Percentiles rank a stretch among this genome's conserved stretches.
Evolutionary conservation across 2,329 filamentous ascomycete genomes (phyloP).

Genomic region (Paecilomyces niveus): DNA sequence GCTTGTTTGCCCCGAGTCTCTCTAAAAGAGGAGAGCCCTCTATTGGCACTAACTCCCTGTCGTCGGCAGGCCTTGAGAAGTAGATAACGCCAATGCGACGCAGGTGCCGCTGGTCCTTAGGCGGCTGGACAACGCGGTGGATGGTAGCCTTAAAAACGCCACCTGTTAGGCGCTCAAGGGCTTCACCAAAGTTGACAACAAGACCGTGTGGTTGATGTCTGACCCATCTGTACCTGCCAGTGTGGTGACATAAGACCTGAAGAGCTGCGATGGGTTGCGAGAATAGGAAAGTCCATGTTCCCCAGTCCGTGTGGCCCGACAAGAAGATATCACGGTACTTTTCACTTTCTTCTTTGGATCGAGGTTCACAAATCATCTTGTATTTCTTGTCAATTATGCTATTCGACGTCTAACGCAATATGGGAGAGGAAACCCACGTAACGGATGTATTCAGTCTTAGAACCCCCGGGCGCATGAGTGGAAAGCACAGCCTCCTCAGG

Average conservation of each 20-base stretch:
- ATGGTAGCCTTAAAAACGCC: neutral
- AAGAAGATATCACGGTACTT: neutral
- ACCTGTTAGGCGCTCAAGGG: neutral
- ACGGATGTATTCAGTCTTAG: neutral
- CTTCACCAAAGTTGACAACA: slow-evolving; percentile 1
- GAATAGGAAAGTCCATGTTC: neutral
- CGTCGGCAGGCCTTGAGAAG: neutral
- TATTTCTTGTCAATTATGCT: no score
- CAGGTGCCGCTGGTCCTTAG: neutral
- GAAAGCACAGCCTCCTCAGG: neutral
- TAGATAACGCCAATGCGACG: neutral
- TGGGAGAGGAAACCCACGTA: neutral
- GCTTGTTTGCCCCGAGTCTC: neutral
- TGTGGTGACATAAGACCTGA: neutral
- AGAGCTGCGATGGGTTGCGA: slow-evolving; percentile 1
- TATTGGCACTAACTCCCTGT: neutral
- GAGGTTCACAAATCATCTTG: neutral
- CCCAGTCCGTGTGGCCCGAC: slow-evolving; percentile 1
- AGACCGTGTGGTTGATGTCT: neutral
- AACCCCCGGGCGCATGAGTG: neutral
- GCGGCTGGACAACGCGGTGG: slow-evolving; percentile 1
- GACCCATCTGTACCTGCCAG: neutral
- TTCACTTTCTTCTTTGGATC: neutral
- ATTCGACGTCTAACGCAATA: no score
- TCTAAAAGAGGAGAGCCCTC: neutral